Evolutionary conservation across 306 rosid genomes (phyloP).

Genomic region (Cucumis hystrix): DNA sequence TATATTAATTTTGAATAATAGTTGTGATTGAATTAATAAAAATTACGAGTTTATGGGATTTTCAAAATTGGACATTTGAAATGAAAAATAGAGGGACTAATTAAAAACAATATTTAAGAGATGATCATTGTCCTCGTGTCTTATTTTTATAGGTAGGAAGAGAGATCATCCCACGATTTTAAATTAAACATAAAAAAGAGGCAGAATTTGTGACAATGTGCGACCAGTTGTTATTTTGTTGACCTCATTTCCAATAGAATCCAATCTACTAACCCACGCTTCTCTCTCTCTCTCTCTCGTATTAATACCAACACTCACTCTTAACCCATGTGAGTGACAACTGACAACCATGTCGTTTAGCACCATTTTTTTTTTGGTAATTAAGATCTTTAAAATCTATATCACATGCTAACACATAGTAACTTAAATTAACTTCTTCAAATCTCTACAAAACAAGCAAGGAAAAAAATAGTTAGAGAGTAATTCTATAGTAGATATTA

Average conservation of each 20-base stretch:
- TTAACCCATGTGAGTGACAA: constrained; percentile 5
- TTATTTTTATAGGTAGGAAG: background rate
- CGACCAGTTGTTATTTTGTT: background rate
- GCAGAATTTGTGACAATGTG: background rate
- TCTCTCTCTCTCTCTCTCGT: background rate
- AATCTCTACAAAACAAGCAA: too few relatives aligned
- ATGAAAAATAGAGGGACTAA: too few relatives aligned
- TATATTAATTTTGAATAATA: too few relatives aligned
- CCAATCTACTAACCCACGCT: background rate
- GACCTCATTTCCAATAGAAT: background rate
- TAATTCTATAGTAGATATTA: background rate
- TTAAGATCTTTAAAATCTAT: background rate
- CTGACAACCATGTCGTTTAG: background rate
- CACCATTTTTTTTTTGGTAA: background rate
- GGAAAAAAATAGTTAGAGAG: too few relatives aligned
- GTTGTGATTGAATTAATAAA: too few relatives aligned
- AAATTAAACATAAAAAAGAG: background rate
- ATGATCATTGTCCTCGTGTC: too few relatives aligned
- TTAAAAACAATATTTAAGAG: background rate
- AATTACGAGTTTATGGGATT: too few relatives aligned
- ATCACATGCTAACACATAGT: background rate
- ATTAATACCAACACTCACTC: background rate
- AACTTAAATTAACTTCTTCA: too few relatives aligned
- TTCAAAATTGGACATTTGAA: too few relatives aligned
- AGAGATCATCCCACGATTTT: background rate